A percentile compares a stretch with the other conserved stretches of the same genome.
phyloP scores from a whole-genome alignment of 768 basidiomycete genomes.

The Paxillus ammoniavirescens region DNA sequence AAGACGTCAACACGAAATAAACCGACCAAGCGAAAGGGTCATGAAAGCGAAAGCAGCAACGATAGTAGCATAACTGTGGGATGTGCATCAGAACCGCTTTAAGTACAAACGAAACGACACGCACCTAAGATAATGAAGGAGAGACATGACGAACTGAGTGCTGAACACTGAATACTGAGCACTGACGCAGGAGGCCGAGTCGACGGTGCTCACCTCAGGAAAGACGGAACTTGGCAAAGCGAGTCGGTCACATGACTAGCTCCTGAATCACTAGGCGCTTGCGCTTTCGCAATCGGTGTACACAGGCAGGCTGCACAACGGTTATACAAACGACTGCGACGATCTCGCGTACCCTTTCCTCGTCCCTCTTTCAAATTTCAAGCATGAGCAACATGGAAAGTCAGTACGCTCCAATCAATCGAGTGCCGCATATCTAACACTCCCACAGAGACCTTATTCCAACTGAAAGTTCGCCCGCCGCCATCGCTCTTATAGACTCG shows the following conservation, averaged over 20 bases:
- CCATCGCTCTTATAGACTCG: conserved; percentile 8
- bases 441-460: conserved; percentile 88
- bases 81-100: neutral
- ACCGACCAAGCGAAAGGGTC: conserved; percentile 85
- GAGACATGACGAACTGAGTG: conserved; percentile 38
- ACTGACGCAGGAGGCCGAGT: no score
- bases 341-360: no score
- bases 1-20: neutral
- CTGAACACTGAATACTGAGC: no score
- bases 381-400: conserved; percentile 89
- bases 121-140: conserved; percentile 65
- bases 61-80: conserved; percentile 67
- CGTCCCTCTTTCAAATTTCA: neutral
- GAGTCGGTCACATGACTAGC: neutral
- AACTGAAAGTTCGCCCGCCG: conserved; percentile 75
- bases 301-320: no score
- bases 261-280: neutral
- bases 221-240: no score
- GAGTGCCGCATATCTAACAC: neutral
- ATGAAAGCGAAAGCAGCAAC: conserved; percentile 83
- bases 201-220: no score
- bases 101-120: conserved; percentile 15
- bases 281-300: no score
- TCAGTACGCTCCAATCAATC: conserved; percentile 39
- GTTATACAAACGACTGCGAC: no score